These are phyloP conservation scores for Fistulinella cinereoalba DNA, from an alignment of 1,284 basidiomycete genomes.

Conservation along the genomic window DNA sequence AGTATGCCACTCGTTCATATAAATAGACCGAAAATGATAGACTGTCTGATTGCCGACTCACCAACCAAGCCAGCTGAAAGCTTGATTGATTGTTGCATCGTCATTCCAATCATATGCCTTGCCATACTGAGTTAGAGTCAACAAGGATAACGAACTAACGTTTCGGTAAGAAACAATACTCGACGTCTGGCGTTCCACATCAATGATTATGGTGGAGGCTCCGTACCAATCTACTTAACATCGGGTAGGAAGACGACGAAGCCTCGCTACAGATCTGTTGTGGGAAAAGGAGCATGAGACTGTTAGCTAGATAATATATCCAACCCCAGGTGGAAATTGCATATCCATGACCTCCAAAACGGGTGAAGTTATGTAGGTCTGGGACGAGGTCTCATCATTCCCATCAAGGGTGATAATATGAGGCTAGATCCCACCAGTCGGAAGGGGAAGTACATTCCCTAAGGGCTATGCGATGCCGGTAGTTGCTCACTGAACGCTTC, in stretches of 20 bases:
- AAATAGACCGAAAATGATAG: background rate
- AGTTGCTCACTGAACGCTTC: too few relatives aligned
- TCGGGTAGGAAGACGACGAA: background rate
- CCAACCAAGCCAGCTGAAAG: background rate
- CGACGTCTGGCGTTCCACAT: background rate
- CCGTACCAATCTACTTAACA: background rate
- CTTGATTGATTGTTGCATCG: background rate
- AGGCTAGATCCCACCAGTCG: conserved; percentile 33
- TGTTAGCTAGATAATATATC: background rate
- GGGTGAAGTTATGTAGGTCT: background rate
- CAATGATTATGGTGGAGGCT: background rate
- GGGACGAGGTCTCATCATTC: conserved; percentile 3
- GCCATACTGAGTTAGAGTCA: too few relatives aligned
- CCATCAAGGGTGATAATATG: background rate
- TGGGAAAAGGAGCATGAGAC: background rate
- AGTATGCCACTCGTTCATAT: background rate
- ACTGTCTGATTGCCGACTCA: background rate
- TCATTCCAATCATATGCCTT: too few relatives aligned
- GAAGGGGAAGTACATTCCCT: background rate
- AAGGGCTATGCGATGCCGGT: background rate
- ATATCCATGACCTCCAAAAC: background rate
- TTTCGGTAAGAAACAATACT: too few relatives aligned
- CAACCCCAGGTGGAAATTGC: background rate
- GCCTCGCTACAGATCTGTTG: background rate
- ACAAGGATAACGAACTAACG: too few relatives aligned